These are phyloP conservation scores for Kuraishia molischiana DNA, from an alignment of 805 yeast genomes.

Conservation along the genomic window DNA sequence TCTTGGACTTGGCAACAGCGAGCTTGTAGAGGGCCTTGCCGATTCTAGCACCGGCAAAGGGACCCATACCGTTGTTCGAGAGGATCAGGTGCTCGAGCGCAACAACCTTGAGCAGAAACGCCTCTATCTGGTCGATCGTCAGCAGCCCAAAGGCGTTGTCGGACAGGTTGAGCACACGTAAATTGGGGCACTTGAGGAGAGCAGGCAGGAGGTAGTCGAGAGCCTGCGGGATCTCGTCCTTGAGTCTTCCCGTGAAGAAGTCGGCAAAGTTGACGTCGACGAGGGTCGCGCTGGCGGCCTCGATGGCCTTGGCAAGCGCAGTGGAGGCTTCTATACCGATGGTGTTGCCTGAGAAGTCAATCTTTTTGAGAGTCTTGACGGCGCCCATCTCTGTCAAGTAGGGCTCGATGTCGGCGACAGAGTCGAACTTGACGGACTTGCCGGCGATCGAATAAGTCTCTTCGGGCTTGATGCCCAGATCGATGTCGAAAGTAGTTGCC, in stretches of 20 bases:
- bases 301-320: constrained; percentile 49
- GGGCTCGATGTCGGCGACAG: constrained; percentile 65
- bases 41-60: constrained; percentile 91
- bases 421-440: constrained; percentile 66
- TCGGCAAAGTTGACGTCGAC: constrained; percentile 78
- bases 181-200: constrained; percentile 54
- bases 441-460: constrained; percentile 59
- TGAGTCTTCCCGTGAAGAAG: constrained; percentile 88
- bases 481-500: constrained; percentile 24
- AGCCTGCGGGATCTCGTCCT: constrained; percentile 88
- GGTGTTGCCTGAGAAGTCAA: constrained; percentile 89
- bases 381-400: constrained; percentile 45
- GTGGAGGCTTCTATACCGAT: constrained; percentile 85
- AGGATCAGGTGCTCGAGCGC: constrained; percentile 79
- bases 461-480: constrained; percentile 29
- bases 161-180: constrained; percentile 70
- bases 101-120: constrained; percentile 61
- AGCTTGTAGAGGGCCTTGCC: constrained; percentile 77
- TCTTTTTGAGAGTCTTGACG: constrained; percentile 30
- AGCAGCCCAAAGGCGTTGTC: constrained; percentile 97
- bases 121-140: constrained; percentile 83
- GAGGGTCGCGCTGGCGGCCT: constrained; percentile 31
- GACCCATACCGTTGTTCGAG: constrained; percentile 97
- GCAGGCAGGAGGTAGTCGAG: constrained; percentile 66
- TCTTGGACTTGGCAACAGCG: constrained; percentile 48